Evolutionary conservation across 2,329 filamentous ascomycete genomes (phyloP).

Genomic region (Pseudogymnoascus pannorum): DNA sequence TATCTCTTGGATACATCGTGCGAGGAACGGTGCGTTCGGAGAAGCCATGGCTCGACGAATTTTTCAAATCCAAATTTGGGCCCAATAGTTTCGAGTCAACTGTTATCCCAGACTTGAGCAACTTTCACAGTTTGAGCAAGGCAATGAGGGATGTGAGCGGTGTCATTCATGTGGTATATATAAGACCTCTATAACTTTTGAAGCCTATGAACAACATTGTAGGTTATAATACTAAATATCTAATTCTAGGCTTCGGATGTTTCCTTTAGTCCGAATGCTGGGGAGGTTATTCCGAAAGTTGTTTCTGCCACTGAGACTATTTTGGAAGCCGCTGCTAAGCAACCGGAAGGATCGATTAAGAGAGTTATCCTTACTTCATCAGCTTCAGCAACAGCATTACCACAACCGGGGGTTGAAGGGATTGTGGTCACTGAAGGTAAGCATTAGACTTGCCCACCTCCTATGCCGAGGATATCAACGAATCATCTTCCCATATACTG

Average conservation of each 20-base stretch:
- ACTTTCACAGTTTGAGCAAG: background rate
- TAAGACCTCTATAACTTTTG: background rate
- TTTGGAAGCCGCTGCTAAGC: background rate
- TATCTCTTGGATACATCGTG: slow-evolving; percentile 6
- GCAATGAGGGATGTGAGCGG: background rate
- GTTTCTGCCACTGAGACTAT: background rate
- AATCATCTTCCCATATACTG: no score
- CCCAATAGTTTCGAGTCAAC: background rate
- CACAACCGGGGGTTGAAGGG: background rate
- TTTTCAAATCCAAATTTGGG: background rate
- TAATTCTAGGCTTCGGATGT: background rate
- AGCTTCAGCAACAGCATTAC: background rate
- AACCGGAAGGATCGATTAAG: background rate
- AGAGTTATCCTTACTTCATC: slow-evolving; percentile 8
- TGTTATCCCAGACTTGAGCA: background rate
- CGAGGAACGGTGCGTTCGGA: slow-evolving; percentile 3
- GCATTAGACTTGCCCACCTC: background rate
- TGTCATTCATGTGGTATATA: background rate
- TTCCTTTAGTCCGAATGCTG: background rate
- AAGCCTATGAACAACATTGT: background rate
- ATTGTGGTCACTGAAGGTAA: background rate
- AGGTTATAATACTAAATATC: no score
- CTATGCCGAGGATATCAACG: no score
- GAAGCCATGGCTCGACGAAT: slow-evolving; percentile 8
- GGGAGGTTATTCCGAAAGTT: background rate